Percentiles rank a stretch among this genome's conserved stretches.
Conservation (phyloP, 345 rosid species). For the Pseudoturritis turrita region DNA sequence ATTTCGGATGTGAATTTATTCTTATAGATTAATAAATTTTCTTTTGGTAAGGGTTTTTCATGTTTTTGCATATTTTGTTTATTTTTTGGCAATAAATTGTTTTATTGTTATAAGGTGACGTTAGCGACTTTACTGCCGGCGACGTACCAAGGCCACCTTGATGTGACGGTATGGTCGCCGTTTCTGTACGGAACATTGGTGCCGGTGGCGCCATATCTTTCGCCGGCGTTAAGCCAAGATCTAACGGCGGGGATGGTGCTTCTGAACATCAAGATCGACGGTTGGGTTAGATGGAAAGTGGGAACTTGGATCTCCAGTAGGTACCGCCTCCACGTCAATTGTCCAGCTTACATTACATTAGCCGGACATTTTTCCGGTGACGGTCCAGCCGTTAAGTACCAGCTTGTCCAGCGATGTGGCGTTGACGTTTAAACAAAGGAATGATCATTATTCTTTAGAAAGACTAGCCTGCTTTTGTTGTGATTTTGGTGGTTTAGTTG, state of each 20-base stretch:
- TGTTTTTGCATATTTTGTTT: neutral
- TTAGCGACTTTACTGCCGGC: conserved; percentile 26
- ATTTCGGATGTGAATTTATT: neutral
- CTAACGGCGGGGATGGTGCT: conserved; percentile 44
- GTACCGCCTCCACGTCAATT: conserved; percentile 58
- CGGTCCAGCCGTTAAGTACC: conserved; percentile 60
- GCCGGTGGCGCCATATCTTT: conserved; percentile 69
- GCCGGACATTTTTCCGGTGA: conserved; percentile 44
- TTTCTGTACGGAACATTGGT: conserved; percentile 52
- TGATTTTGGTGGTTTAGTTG: conserved; percentile 5
- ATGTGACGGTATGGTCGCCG: conserved; percentile 77
- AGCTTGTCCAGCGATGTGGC: conserved; percentile 50
- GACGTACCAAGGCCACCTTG: conserved; percentile 44
- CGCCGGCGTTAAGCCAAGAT: conserved; percentile 44
- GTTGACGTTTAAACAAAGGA: conserved; percentile 52
- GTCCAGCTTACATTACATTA: conserved; percentile 53
- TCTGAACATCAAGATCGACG: conserved; percentile 60
- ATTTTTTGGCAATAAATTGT: neutral
- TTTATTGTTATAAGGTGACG: conserved; percentile 21
- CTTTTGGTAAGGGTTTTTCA: neutral
- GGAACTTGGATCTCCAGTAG: conserved; percentile 52
- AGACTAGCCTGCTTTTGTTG: neutral
- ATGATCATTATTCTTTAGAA: neutral
- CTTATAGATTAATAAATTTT: neutral
- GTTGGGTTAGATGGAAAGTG: conserved; percentile 80